phyloP scores from a whole-genome alignment of 495 filamentous ascomycete genomes.

The Letharia lupina region DNA sequence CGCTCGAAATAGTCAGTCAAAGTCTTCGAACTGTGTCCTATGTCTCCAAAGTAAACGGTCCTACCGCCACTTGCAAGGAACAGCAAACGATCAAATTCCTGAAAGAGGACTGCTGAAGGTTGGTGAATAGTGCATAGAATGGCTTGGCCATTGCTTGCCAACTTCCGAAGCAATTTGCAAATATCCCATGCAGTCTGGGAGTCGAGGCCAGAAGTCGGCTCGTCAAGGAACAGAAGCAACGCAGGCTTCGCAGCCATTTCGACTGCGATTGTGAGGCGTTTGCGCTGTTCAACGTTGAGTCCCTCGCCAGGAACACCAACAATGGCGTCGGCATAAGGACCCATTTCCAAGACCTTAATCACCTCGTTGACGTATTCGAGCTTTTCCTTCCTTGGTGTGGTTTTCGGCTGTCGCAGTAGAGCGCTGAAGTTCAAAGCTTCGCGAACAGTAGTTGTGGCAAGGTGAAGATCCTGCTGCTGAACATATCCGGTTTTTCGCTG shows the following conservation, averaged over 20 bases:
- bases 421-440: constrained; percentile 78
- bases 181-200: constrained; percentile 85
- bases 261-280: constrained; percentile 82
- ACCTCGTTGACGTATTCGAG: constrained; percentile 82
- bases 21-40: constrained; percentile 68
- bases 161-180: constrained; percentile 65
- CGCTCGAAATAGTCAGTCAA: constrained; percentile 73
- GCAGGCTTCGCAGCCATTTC: constrained; percentile 86
- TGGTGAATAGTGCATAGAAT: constrained; percentile 93
- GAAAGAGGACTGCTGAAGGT: constrained; percentile 81
- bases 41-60: constrained; percentile 87
- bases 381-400: constrained; percentile 62
- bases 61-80: constrained; percentile 72
- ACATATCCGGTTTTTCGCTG: constrained; percentile 93
- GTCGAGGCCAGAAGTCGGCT: constrained; percentile 79
- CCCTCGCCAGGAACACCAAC: constrained; percentile 84
- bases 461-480: constrained; percentile 90
- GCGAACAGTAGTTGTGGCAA: constrained; percentile 76
- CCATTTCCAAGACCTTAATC: constrained; percentile 82
- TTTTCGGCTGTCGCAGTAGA: constrained; percentile 70
- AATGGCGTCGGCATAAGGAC: constrained; percentile 77
- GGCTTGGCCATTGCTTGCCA: constrained; percentile 76
- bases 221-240: constrained; percentile 85
- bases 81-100: constrained; percentile 82
- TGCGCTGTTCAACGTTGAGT: constrained; percentile 87